Evolutionary conservation across 1,284 basidiomycete genomes (phyloP).

Genomic region (Sporisorium reilianum): DNA sequence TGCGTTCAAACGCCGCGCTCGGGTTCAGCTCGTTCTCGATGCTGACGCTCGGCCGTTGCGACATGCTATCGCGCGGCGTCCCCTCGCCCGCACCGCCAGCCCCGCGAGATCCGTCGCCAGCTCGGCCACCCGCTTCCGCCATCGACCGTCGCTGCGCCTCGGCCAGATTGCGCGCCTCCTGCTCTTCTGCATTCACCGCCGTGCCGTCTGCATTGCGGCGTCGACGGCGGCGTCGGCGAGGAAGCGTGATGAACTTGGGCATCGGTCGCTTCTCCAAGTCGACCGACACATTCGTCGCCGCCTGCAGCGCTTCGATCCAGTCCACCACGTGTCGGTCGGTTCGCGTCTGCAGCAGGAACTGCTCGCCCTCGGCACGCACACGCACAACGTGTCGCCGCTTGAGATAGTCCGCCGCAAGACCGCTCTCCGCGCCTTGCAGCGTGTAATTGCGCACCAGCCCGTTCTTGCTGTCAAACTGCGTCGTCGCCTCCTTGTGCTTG

Average conservation of each 20-base stretch:
- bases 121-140: constrained; percentile 40
- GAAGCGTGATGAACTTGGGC: constrained; percentile 69
- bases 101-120: not conserved
- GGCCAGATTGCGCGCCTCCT: constrained; percentile 58
- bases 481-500: constrained; percentile 16
- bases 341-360: constrained; percentile 91
- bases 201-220: constrained; percentile 50
- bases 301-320: constrained; percentile 97
- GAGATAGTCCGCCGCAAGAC: constrained; percentile 91
- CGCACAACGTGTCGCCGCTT: constrained; percentile 97
- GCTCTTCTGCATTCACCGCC: constrained; percentile 35
- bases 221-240: constrained; percentile 61
- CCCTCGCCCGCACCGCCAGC: constrained; percentile 1
- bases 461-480: constrained; percentile 43
- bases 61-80: constrained; percentile 28
- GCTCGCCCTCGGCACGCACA: constrained; percentile 91
- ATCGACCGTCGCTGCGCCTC: constrained; percentile 63
- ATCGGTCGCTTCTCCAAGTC: constrained; percentile 85
- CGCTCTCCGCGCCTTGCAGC: constrained; percentile 89
- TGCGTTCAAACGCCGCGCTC: constrained; percentile 56
- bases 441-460: constrained; percentile 77
- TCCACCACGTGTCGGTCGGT: constrained; percentile 88
- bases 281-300: constrained; percentile 89
- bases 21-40: constrained; percentile 50
- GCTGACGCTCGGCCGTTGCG: constrained; percentile 37